Percentiles rank a stretch among this genome's conserved stretches.
Evolutionary conservation across 768 basidiomycete species (phyloP).

Genomic region (Leccinum aurantiacum): DNA sequence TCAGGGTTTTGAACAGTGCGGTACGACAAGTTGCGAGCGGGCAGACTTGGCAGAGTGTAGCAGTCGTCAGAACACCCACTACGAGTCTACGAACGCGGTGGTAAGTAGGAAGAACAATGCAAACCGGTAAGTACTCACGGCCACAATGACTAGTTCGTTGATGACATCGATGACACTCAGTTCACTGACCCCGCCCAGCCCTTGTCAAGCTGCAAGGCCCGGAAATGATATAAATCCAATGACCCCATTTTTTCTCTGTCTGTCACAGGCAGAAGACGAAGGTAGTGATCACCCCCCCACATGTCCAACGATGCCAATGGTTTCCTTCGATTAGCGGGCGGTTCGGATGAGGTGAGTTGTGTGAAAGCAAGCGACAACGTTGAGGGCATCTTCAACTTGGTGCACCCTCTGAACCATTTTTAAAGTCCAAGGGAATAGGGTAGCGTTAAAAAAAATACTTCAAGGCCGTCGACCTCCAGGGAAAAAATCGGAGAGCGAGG

Average conservation of each 20-base stretch:
- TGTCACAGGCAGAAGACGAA: not conserved
- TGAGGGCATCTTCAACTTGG: not conserved
- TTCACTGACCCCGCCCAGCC: not conserved
- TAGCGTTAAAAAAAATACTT: not conserved
- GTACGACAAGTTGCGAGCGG: not conserved
- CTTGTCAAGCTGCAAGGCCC: not conserved
- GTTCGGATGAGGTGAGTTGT: not conserved
- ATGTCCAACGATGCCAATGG: not conserved
- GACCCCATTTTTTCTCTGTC: not conserved
- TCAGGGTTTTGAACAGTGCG: not conserved
- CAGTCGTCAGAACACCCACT: not conserved
- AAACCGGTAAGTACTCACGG: not conserved
- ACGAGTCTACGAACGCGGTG: not conserved
- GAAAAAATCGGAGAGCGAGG: not conserved
- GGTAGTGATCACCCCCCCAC: not conserved
- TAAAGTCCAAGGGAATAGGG: not conserved
- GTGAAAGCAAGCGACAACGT: not conserved
- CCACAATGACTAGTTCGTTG: not conserved
- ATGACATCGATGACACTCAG: not conserved
- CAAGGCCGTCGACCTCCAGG: not conserved
- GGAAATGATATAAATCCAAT: not conserved
- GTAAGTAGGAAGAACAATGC: not conserved
- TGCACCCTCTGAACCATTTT: not conserved
- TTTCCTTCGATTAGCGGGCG: not conserved
- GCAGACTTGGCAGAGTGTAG: slow-evolving; percentile 4